Base-by-base conservation (phyloP, 345 rosid species). In the Brassica cretica region DNA sequence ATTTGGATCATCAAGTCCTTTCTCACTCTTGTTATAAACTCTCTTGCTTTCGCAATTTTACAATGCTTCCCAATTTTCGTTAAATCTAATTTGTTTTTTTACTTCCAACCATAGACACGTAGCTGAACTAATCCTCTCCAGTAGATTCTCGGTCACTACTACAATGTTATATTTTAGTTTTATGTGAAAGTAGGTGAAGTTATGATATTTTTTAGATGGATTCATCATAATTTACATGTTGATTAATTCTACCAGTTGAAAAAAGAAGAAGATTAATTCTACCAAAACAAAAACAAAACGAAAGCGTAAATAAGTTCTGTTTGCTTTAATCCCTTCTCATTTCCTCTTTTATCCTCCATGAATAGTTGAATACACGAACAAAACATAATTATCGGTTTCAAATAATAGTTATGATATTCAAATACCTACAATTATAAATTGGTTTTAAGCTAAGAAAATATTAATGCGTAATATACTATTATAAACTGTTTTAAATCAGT, bases 11-110 rank as follows among this genome's bases (percentile, higher is more conserved):
- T 67, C 33, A 44, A 59, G 73, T 75, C 62, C 37, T 68, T 33
- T 16, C 21, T 49, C 80, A 76, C 58, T 25, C 32, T 70, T 61
- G 64, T 24, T 70, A 51, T 69, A 69, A 76, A n/a, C 63, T 62
- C 74, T 62, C 64, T 5, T 60, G 53, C 63, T 61, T 69, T 46
- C 33, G 44, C 60, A 39, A 12, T 12, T 39, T 18, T 51, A 68
- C 73, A 30, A 8, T 70, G 27, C 73, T 53, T 69, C 14, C 6
- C 25, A 19, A 5, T 2, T 29, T 44, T 8, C 49, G 49, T 44
- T 44, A 35, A 61, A 10, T 60, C 12, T 60, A 25, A 27, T 30
- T 29, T 46, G 15, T 0, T n/a, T n/a, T 53, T 25, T 68, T 18
- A 63, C 19, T 60, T 68, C 63, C 61, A 46, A 60, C 37, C 19